Base-by-base conservation (phyloP, 2,329 filamentous ascomycete species). In the Colletotrichum tamarilloi region DNA sequence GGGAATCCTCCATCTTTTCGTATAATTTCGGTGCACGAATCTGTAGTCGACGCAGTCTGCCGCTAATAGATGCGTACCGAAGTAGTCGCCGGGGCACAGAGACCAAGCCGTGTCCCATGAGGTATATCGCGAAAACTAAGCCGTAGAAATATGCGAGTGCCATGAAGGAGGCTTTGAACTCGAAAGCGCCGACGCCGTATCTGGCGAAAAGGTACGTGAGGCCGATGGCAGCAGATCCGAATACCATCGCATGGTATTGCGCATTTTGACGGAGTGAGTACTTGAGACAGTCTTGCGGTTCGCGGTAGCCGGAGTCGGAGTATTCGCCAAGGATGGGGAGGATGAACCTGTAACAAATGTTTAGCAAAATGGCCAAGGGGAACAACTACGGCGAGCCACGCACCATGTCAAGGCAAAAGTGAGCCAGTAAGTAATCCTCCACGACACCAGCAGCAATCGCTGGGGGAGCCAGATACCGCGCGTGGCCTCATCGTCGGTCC, bases 71-170 rank as follows among this genome's bases (percentile, higher is more conserved):
- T 38, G 95, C 93, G 79, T 94, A 93, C 72, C 93, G 91, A 78
- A 97, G 93, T 19, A 99, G 86, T 49, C 90, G 90, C 76, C 96
- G 89, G 1, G 97, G 97, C 70, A 99, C 93, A 1, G 95, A 93
- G 38, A 99, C 97, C 30, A 99, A 87, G 8, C 97, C 97, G 82
- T 99, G 97, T 7, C 97, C 97, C 96, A 99, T 98, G 53, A 99
- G 88, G 79, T 98, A 98, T 75, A 99, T 98, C 58, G 95, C 97
- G 65, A 98, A 87, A 5, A 96, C 88, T 77, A 99, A 85, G 78
- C 95, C 95, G 93, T 95, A 98, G 73, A 95, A 94, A 82, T 99
- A 99, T 49, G 96, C 94, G 73, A 98, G 86, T 16, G 97, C 96
- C 94, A 99, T 98, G 75, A 97, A 88, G 53, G 97, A 86, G 46